A percentile compares a stretch with the other conserved stretches of the same genome.
phyloP scores from a whole-genome alignment of 108 stramenopile genomes.

The Thalassiosira profunda region DNA sequence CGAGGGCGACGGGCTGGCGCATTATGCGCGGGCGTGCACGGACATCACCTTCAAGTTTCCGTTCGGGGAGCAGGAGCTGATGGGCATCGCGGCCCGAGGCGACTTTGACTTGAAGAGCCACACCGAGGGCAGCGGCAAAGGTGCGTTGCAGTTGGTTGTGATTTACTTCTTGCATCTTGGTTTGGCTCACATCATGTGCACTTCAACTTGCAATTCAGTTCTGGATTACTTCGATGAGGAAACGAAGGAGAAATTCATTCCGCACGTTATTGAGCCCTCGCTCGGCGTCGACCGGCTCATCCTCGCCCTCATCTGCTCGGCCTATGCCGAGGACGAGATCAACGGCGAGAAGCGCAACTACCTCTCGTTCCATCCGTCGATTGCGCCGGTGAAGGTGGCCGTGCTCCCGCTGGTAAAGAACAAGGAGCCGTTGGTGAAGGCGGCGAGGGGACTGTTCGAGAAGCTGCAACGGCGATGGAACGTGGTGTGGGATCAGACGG shows the following conservation, averaged over 20 bases:
- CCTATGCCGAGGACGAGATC: conserved; percentile 94
- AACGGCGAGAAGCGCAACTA: conserved; percentile 91
- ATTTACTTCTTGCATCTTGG: conserved; percentile 2
- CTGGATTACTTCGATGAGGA: conserved; percentile 95
- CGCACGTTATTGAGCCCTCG: conserved; percentile 97
- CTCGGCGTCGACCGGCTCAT: conserved; percentile 95
- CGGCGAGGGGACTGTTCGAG: conserved; percentile 83
- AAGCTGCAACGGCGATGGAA: conserved; percentile 80
- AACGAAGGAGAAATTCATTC: conserved; percentile 93
- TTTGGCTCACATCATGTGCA: neutral
- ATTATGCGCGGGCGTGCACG: conserved; percentile 97
- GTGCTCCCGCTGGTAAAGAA: conserved; percentile 98
- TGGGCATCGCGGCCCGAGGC: conserved; percentile 99
- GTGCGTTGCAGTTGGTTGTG: conserved; percentile 37
- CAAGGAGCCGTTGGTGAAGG: conserved; percentile 83
- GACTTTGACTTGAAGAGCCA: conserved; percentile 96
- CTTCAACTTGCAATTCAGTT: conserved; percentile 28
- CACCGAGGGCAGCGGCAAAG: conserved; percentile 86
- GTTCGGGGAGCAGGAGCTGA: conserved; percentile 95
- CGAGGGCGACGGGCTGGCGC: conserved; percentile 91
- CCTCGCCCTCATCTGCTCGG: conserved; percentile 93
- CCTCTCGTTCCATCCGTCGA: conserved; percentile 87
- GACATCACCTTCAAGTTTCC: conserved; percentile 98
- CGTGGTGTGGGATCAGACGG: conserved; percentile 86
- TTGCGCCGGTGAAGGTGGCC: conserved; percentile 96